phyloP scores from a whole-genome alignment of 108 stramenopile species.

The Parietichytrium sp. region DNA sequence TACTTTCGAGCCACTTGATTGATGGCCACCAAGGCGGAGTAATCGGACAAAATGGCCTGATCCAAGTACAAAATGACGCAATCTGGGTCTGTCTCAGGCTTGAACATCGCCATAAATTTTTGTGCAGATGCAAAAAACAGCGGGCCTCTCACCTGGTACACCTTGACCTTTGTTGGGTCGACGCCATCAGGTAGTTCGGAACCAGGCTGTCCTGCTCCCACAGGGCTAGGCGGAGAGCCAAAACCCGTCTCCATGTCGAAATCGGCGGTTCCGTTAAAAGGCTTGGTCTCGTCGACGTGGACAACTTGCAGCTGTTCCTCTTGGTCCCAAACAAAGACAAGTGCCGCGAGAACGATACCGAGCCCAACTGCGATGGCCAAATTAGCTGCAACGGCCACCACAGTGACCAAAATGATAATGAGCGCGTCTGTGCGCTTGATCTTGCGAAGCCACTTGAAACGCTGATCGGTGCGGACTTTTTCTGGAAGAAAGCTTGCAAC shows the following conservation, averaged over 20 bases:
- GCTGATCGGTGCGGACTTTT: constrained; percentile 18
- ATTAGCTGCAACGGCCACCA: constrained; percentile 49
- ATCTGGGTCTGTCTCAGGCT: constrained; percentile 48
- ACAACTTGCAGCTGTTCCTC: constrained; percentile 12
- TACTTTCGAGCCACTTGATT: constrained; percentile 44
- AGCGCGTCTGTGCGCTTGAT: constrained; percentile 52
- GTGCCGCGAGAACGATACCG: constrained; percentile 47
- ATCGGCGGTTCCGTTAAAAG: not conserved
- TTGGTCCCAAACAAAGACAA: constrained; percentile 51
- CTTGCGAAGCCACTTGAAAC: constrained; percentile 40
- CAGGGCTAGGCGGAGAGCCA: not conserved
- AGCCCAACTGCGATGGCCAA: constrained; percentile 50
- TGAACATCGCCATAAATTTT: constrained; percentile 40
- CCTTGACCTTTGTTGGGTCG: constrained; percentile 17
- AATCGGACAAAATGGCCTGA: constrained; percentile 48
- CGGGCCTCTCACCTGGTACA: constrained; percentile 48
- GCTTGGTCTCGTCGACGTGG: not conserved
- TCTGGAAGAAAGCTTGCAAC: constrained; percentile 44
- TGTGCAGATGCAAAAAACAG: constrained; percentile 51
- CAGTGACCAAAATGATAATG: constrained; percentile 51
- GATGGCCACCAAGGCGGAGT: constrained; percentile 49
- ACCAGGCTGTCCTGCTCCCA: not conserved
- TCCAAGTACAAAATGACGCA: constrained; percentile 48
- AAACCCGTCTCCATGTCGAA: constrained; percentile 26
- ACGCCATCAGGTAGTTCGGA: not conserved